phyloP scores from a whole-genome alignment of 1,284 basidiomycete species.

The Stereum hirsutum region DNA sequence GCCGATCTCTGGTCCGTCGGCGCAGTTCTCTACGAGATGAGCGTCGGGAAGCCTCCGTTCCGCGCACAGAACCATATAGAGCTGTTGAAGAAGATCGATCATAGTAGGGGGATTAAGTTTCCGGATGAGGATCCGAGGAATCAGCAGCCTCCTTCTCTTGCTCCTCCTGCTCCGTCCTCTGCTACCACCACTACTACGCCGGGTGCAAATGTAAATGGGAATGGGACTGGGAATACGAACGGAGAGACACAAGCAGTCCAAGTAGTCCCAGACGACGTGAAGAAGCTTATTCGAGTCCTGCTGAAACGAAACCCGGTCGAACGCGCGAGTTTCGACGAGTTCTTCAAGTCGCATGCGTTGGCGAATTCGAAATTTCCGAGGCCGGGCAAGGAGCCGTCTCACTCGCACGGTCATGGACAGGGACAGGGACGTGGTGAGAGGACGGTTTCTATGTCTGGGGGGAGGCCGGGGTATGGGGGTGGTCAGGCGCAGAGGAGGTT shows the following conservation, averaged over 20 bases:
- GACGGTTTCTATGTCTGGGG: too few species aligned
- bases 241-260: neutral
- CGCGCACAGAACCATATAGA: slow-evolving; percentile 96
- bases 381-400: slow-evolving; percentile 18
- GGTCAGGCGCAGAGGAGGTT: too few species aligned
- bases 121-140: slow-evolving; percentile 73
- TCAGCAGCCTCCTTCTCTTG: slow-evolving; percentile 9
- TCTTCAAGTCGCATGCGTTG: slow-evolving; percentile 79
- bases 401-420: too few species aligned
- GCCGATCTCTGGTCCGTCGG: slow-evolving; percentile 98
- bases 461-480: too few species aligned
- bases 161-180: neutral
- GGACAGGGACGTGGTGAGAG: slow-evolving; percentile 22
- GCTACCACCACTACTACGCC: neutral
- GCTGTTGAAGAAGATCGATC: slow-evolving; percentile 88
- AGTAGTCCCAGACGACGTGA: slow-evolving; percentile 78
- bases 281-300: slow-evolving; percentile 77
- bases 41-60: slow-evolving; percentile 89
- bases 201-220: too few species aligned
- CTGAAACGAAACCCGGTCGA: slow-evolving; percentile 82
- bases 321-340: slow-evolving; percentile 86
- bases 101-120: slow-evolving; percentile 79
- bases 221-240: too few species aligned
- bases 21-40: slow-evolving; percentile 95
- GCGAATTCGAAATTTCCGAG: slow-evolving; percentile 70